Base-by-base conservation (phyloP, 495 filamentous ascomycete genomes). In the Symbiotaphrina buchneri region DNA sequence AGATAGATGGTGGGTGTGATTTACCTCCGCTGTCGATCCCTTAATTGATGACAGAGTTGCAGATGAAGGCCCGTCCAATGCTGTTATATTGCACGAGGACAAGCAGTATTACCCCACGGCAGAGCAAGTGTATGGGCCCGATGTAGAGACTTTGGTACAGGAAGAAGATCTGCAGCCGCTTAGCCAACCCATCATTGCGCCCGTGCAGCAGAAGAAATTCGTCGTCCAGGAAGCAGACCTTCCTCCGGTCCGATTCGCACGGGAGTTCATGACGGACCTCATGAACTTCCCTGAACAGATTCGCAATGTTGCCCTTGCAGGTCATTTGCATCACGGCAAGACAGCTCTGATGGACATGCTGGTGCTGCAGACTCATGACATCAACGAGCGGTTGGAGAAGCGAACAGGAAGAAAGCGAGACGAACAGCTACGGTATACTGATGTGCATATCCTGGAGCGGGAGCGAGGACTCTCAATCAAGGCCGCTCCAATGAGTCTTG, bases 71-170 rank as follows among this genome's bases (percentile, higher is more conserved):
- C 80, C 87, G 13, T 94, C 84, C 5, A 97, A 95, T 51, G 85
- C 85, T 26, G 84, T 97, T 20, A 62, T 97, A 30, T 65, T 97
- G 19, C 90, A 97, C 48, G 87, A 97, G 58, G 90, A 97, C 55
- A 95, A 97, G 51, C 87, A 95, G 55, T 97, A 97, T 47, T 97
- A 97, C 45, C 90, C 87, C 11, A 92, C 81, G 17, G 90, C 87
- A 18, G 72, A 83, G 40, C 85, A 95, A 44, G 72, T 93, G 10
- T 97, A 94, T 48, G 87, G 90, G 18, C 65, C 70, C 34, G 84
- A 78, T 48, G 87, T 97, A 35, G 87, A 97, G 56, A 83, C 83
- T 13, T 49, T 94, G 53, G 90, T 97, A 8, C 79, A 95, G 41
- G 90, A 97, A 47, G 87, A 95, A 54, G 87, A 97, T 65, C 72